Base-by-base conservation (phyloP, 306 rosid species). In the Phaseolus lunatus region DNA sequence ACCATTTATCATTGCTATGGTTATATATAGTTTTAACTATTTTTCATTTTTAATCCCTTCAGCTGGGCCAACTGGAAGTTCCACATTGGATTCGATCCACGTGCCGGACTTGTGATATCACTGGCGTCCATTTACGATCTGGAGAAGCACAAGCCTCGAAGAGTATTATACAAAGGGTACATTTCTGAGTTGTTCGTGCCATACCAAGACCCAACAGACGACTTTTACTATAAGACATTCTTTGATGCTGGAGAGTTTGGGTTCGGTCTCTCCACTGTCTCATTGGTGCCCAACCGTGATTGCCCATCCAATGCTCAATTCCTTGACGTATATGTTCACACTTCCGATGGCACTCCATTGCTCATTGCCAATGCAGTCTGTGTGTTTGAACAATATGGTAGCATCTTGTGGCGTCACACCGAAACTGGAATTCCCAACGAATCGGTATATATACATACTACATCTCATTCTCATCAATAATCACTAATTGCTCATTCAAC, bases 41-140 rank as follows among this genome's bases (percentile, higher is more conserved):
- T 35, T 5, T 35, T 35, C 1, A 35, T 1, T 0, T 35, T 18
- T 2, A 48, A 39, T 39, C 7, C 9, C 10, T 39, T 39, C 44
- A 84, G 88, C 16, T 85, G 85, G 88, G 85, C 85, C 5, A 85
- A 85, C 19, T 85, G 88, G 88, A 78, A 73, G 62, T 81, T 85
- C 43, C 88, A 84, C 1, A 16, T 84, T 1, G 85, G 85, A n/a
- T 84, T 65, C n/a, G 88, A 81, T 56, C 62, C 39, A 10, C 22
- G 88, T 19, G 85, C 88, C 3, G 88, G 88, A 2, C 0, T 54
- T 0, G 22, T 78, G 3, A 68, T 85, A 20, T 85, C 84, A 5
- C 1, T 78, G n/a, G 88, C 88, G 5, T 85, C 88, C 0, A 62
- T 63, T 3, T 81, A 85, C 27, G 88, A 85, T 70, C 26, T 63